Base-by-base conservation (phyloP, 2,329 filamentous ascomycete genomes). In the Cryphonectria naterciae region DNA sequence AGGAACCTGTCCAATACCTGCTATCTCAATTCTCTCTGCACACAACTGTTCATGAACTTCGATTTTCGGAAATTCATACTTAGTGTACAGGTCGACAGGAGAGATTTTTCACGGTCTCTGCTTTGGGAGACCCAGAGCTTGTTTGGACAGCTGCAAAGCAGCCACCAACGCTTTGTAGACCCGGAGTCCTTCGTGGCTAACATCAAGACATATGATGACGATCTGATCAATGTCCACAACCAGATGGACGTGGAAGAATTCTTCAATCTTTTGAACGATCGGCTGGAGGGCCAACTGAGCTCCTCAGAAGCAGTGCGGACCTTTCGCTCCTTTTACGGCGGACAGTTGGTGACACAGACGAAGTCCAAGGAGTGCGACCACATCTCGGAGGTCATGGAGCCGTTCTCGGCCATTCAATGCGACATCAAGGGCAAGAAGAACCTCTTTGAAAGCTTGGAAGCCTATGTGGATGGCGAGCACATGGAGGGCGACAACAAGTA, bases 211-310 rank as follows among this genome's bases (percentile, higher is more conserved):
- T 95, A 95, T 70, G 93, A 97, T 49, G 92, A 94, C 70, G 87
- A 90, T 2, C 86, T 88, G 22, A 97, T 99, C 73, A 94, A 98
- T 79, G 91, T 97, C 37, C 89, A 91, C 69, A 89, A 93, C 71
- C 96, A 99, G 80, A 98, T 99, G 93, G 96, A 99, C 78, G 96
- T 98, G 6, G 96, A 98, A 75, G 95, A 98, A 79, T 99, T 98
- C 79, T 98, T 97, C 83, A 97, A 96, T 77, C 86, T 97, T 5
- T 86, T 99, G 0, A 96, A 98, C 76, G 94, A 97, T 79, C 89
- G 94, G 37, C 94, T 94, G 88, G 97, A 99, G 78, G 88, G 89
- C 11, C 93, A 97, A 77, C 89, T 98, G 74, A 80, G 87, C 25
- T 86, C 87, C 13, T 81, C 85, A 1, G 86, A 89, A n/a, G 88